Evolutionary conservation across 108 stramenopile species (phyloP).

Genomic region (Skeletonema grethae): DNA sequence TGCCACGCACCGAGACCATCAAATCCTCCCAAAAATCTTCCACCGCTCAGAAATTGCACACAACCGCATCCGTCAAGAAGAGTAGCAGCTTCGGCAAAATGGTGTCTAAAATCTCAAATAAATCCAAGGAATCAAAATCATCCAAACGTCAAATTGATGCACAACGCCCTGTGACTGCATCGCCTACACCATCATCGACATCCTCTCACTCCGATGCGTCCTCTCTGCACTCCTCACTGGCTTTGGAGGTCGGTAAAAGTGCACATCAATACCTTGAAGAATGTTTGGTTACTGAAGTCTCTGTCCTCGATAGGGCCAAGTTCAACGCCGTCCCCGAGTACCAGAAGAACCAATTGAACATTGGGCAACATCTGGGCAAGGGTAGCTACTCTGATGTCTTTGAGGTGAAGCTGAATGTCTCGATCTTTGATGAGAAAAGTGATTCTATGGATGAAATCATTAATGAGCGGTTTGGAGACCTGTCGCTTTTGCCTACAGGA

Average conservation of each 20-base stretch:
- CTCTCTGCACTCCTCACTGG: background rate
- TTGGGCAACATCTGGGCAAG: background rate
- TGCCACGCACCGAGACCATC: too few relatives aligned
- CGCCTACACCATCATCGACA: background rate
- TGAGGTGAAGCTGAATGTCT: background rate
- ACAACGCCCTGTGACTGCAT: background rate
- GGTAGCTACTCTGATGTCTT: constrained; percentile 7
- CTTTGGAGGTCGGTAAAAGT: background rate
- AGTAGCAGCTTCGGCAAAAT: too few relatives aligned
- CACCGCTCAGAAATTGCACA: too few relatives aligned
- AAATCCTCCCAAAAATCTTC: too few relatives aligned
- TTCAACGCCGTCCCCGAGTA: constrained; percentile 5
- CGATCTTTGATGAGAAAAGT: background rate
- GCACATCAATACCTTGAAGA: constrained; percentile 4
- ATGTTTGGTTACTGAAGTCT: background rate
- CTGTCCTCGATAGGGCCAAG: constrained; percentile 1
- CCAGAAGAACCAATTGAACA: background rate
- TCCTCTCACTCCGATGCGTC: background rate
- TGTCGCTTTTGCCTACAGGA: background rate
- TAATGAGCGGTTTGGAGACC: background rate
- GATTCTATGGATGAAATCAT: background rate
- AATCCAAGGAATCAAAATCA: background rate
- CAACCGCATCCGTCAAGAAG: too few relatives aligned
- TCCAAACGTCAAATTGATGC: background rate
- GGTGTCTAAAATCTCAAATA: too few relatives aligned